Conservation (phyloP, 1,139 yeast species). For the Candida mesenterica region DNA sequence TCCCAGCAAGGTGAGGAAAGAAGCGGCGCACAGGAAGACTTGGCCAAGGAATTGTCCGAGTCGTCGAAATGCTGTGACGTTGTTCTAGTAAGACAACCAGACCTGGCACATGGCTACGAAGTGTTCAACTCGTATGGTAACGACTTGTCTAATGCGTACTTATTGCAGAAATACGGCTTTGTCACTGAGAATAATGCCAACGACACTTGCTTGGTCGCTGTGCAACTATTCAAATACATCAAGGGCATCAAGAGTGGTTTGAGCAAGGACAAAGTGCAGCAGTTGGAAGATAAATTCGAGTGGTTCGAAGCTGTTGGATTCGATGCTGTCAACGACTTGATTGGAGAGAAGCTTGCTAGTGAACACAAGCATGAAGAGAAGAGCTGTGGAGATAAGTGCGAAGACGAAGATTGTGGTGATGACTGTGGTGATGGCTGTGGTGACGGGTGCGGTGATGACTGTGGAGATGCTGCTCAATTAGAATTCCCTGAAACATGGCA, state of each 20-base stretch:
- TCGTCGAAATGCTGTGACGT: constrained; percentile 57
- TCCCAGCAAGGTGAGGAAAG: constrained; percentile 7
- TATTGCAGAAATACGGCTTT: constrained; percentile 77
- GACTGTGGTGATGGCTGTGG: constrained; percentile 15
- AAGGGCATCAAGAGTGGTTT: constrained; percentile 26
- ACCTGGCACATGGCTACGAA: constrained; percentile 46
- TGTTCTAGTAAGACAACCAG: constrained; percentile 39
- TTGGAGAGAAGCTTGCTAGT: constrained; percentile 20
- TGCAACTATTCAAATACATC: constrained; percentile 46
- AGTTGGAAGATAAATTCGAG: constrained; percentile 43
- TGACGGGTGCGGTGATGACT: constrained; percentile 12
- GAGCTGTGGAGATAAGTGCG: constrained; percentile 15
- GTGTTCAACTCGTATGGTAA: constrained; percentile 80
- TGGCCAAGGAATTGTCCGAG: constrained; percentile 33
- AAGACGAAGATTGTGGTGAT: constrained; percentile 16
- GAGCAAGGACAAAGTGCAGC: constrained; percentile 25
- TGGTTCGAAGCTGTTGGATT: constrained; percentile 67
- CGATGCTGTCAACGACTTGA: constrained; percentile 38
- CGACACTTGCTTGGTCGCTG: constrained; percentile 57
- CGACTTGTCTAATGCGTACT: constrained; percentile 56
- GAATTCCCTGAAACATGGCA: constrained; percentile 34
- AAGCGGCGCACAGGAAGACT: constrained; percentile 19
- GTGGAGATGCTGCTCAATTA: constrained; percentile 14
- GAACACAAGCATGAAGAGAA: constrained; percentile 12
- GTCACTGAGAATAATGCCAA: constrained; percentile 53